These are phyloP conservation scores for Cenchrus americanus DNA, from an alignment of 176 grass and related monocot genomes.

Conservation along the genomic window DNA sequence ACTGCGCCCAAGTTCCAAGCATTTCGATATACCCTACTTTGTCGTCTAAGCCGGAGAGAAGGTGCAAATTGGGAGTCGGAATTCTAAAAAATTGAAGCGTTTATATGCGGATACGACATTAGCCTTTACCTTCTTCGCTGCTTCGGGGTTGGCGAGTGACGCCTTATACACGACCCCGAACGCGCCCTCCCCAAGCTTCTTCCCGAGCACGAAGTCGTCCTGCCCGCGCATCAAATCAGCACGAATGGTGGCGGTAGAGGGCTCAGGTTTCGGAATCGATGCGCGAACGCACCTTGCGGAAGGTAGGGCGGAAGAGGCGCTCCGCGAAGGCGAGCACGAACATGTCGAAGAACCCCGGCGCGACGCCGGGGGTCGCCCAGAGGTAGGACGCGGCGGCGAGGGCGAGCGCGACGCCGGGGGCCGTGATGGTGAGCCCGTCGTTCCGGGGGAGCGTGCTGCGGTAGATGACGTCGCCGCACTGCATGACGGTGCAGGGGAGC, in stretches of 20 bases:
- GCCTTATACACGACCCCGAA: conserved; percentile 94
- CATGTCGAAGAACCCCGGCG: conserved; percentile 98
- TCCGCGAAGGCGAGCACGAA: conserved; percentile 88
- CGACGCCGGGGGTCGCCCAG: conserved; percentile 92
- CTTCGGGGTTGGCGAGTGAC: conserved; percentile 68
- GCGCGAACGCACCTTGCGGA: conserved; percentile 68
- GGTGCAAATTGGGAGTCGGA: background rate
- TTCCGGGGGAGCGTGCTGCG: conserved; percentile 88
- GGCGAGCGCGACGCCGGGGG: conserved; percentile 66
- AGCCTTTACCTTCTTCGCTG: conserved; percentile 63
- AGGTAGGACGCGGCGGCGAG: conserved; percentile 72
- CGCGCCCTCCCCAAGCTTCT: conserved; percentile 90
- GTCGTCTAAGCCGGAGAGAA: background rate
- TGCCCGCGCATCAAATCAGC: conserved; percentile 40
- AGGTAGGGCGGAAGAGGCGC: conserved; percentile 72
- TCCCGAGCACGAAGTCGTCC: conserved; percentile 88
- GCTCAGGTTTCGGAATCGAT: background rate
- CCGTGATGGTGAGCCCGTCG: conserved; percentile 78
- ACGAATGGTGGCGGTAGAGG: background rate
- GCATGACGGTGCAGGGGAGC: conserved; percentile 97
- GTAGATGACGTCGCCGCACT: conserved; percentile 98
- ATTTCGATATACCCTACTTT: background rate
- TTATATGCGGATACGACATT: background rate
- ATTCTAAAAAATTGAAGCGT: background rate
- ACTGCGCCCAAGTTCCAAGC: background rate